These are phyloP conservation scores for Paralagenidium karlingii DNA, from an alignment of 352 stramenopile species.

Conservation along the genomic window DNA sequence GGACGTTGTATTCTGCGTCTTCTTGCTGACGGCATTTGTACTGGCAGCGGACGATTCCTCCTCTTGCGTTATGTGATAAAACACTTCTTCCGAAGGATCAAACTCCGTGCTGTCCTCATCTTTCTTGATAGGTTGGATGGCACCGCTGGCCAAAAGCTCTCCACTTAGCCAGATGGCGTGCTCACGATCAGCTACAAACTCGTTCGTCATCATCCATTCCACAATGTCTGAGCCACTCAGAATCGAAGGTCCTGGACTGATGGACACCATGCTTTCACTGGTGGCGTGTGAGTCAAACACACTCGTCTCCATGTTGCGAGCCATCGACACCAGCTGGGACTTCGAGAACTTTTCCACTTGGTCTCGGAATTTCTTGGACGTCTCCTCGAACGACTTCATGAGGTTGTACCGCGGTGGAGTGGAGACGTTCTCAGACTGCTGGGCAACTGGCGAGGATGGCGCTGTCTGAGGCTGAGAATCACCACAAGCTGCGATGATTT, in stretches of 20 bases:
- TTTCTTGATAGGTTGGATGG: conserved; percentile 19
- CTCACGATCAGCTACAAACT: conserved; percentile 55
- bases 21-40: too few species aligned
- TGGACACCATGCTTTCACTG: conserved; percentile 11
- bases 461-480: too few species aligned
- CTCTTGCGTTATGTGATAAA: conserved; percentile 7
- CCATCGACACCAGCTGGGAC: conserved; percentile 64
- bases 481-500: conserved; percentile 40
- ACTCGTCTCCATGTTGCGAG: conserved; percentile 55
- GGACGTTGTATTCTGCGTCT: too few species aligned
- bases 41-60: too few species aligned
- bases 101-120: conserved; percentile 4
- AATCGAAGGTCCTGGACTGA: neutral
- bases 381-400: conserved; percentile 11
- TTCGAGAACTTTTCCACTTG: conserved; percentile 68
- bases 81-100: neutral
- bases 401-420: too few species aligned
- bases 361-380: conserved; percentile 21
- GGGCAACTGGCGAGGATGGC: too few species aligned
- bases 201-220: conserved; percentile 64
- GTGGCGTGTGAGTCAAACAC: conserved; percentile 26
- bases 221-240: conserved; percentile 54
- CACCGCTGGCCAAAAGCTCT: conserved; percentile 47
- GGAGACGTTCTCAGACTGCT: too few species aligned
- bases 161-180: conserved; percentile 65